phyloP scores from a whole-genome alignment of 2,329 filamentous ascomycete genomes.

The Aspergillus ochraceus region DNA sequence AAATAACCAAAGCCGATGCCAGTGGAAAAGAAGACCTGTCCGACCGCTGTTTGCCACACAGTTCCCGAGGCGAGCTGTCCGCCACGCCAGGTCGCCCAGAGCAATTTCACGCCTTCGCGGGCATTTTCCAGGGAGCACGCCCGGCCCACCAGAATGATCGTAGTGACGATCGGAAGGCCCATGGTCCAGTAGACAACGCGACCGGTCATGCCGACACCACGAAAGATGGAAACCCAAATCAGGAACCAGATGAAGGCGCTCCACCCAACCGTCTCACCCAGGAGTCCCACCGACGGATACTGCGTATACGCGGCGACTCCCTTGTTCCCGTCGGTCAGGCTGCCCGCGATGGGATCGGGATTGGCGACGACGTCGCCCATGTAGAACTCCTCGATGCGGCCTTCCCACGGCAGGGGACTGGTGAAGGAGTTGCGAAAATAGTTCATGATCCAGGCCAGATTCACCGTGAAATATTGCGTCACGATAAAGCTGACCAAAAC shows the following conservation, averaged over 20 bases:
- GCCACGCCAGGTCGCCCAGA: constrained; percentile 52
- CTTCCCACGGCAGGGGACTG: constrained; percentile 57
- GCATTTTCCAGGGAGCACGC: constrained; percentile 57
- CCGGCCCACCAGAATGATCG: constrained; percentile 57
- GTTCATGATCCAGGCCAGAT: constrained; percentile 60
- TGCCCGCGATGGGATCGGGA: constrained; percentile 43
- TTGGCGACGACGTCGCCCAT: constrained; percentile 52
- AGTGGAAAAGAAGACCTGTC: constrained; percentile 62
- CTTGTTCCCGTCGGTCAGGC: constrained; percentile 38
- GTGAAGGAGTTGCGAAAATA: constrained; percentile 59
- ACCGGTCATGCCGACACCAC: constrained; percentile 58
- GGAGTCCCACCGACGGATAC: constrained; percentile 49
- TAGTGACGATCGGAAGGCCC: constrained; percentile 59
- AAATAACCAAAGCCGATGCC: constrained; percentile 62
- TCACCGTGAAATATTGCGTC: constrained; percentile 59
- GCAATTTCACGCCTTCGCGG: constrained; percentile 50
- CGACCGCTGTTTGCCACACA: constrained; percentile 61
- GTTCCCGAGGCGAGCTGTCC: constrained; percentile 51
- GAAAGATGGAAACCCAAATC: constrained; percentile 61
- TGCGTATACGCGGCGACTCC: constrained; percentile 46
- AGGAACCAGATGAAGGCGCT: constrained; percentile 60
- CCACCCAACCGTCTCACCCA: constrained; percentile 61
- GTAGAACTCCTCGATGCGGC: constrained; percentile 55
- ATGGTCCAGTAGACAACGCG: constrained; percentile 64
- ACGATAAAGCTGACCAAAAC: constrained; percentile 57